phyloP scores from a whole-genome alignment of 768 basidiomycete species.

The Gymnopilus junonius region DNA sequence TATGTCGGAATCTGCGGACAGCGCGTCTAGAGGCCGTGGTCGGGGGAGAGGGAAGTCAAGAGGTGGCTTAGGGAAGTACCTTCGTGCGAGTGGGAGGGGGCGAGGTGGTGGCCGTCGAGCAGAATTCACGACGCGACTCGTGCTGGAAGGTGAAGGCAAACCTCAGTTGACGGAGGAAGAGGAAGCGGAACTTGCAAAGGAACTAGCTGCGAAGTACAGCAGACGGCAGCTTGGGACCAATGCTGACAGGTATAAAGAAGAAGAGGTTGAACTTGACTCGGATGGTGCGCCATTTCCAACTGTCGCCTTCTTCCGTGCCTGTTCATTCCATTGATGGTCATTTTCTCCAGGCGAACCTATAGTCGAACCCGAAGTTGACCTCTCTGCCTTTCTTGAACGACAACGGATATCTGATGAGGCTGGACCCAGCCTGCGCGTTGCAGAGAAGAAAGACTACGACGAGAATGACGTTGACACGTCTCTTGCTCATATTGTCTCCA shows the following conservation, averaged over 20 bases:
- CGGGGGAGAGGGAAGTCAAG: slow-evolving; percentile 61
- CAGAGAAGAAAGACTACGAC: slow-evolving; percentile 40
- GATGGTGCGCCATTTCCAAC: slow-evolving; percentile 53
- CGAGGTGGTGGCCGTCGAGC: slow-evolving; percentile 65
- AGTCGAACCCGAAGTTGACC: slow-evolving; percentile 73
- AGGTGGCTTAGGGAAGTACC: slow-evolving; percentile 75
- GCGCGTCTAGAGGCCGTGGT: slow-evolving; percentile 35
- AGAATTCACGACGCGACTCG: slow-evolving; percentile 61
- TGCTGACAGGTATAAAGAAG: slow-evolving; percentile 74
- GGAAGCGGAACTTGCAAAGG: slow-evolving; percentile 54
- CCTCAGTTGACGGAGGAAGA: slow-evolving; percentile 46
- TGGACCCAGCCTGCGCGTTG: slow-evolving; percentile 25
- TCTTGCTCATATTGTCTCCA: slow-evolving; percentile 55
- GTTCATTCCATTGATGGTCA: no score
- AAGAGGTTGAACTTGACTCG: slow-evolving; percentile 68
- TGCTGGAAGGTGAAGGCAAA: slow-evolving; percentile 61
- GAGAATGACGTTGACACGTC: slow-evolving; percentile 65
- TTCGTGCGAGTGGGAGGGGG: slow-evolving; percentile 71
- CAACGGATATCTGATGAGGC: slow-evolving; percentile 53
- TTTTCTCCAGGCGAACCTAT: slow-evolving; percentile 76
- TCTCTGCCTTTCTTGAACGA: slow-evolving; percentile 66
- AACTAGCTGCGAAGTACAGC: slow-evolving; percentile 53
- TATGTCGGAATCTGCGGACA: slow-evolving; percentile 20
- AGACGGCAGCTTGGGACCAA: slow-evolving; percentile 69
- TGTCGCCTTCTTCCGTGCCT: neutral